A percentile compares a stretch with the other conserved stretches of the same genome.
These are phyloP conservation scores for Cercophora sp. DNA, from an alignment of 495 filamentous ascomycete genomes.

Conservation along the genomic window DNA sequence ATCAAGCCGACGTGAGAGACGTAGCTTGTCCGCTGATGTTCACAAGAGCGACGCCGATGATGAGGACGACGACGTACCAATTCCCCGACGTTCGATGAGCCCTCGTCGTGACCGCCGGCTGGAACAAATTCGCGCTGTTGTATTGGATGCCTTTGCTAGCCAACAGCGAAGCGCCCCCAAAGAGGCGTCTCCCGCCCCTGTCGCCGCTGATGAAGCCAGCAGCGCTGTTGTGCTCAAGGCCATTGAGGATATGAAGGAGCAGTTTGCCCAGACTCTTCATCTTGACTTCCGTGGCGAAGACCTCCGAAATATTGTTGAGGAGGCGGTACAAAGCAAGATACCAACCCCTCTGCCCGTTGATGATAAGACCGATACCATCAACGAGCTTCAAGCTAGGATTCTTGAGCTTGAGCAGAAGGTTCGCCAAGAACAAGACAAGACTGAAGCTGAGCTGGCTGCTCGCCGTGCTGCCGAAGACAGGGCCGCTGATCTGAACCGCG, in stretches of 20 bases:
- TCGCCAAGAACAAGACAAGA: constrained; percentile 36
- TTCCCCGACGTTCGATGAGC: constrained; percentile 58
- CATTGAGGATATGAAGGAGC: constrained; percentile 46
- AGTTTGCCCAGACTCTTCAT: constrained; percentile 41
- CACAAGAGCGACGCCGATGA: constrained; percentile 91
- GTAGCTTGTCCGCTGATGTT: constrained; percentile 59
- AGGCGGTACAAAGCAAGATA: constrained; percentile 50
- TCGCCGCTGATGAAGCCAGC: constrained; percentile 19
- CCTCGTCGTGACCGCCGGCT: constrained; percentile 70
- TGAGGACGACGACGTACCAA: constrained; percentile 71
- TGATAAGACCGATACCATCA: constrained; percentile 30
- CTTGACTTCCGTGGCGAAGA: constrained; percentile 51
- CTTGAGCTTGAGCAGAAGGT: constrained; percentile 45
- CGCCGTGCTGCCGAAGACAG: constrained; percentile 42
- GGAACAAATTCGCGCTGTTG: constrained; percentile 74
- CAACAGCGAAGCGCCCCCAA: constrained; percentile 44
- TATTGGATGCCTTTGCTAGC: constrained; percentile 72
- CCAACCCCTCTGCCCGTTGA: constrained; percentile 30
- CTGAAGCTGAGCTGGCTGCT: constrained; percentile 36
- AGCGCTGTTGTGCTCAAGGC: constrained; percentile 33
- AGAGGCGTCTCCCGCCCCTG: constrained; percentile 20
- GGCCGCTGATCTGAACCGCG: constrained; percentile 38
- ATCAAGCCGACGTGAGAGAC: constrained; percentile 43
- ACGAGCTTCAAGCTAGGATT: constrained; percentile 38
- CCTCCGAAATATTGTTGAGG: constrained; percentile 55